Evolutionary conservation across 2,329 filamentous ascomycete genomes (phyloP), one percentile per base, ranked within the genome.

Genomic region (Penicillium sp.): DNA sequence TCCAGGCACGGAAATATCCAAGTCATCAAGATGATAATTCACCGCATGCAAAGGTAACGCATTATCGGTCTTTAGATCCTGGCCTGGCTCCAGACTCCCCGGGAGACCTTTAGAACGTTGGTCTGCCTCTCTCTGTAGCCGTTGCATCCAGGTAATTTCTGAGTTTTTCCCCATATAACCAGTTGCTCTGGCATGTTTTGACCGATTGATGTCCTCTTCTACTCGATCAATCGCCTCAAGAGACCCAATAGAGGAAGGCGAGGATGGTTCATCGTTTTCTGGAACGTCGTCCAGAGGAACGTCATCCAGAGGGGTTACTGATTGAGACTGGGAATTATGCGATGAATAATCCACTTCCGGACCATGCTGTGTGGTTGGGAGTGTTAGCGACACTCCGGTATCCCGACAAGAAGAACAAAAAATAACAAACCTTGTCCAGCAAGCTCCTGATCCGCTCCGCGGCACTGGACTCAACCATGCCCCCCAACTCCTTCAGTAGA

Each of bases 151-250:
- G 15, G 72, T 78, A 15, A 78, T 63, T 53, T 79, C 76, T 0
- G 77, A 79, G 40, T 77, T 78, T 57, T 79, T 79, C 4, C 77
- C 77, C 68, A 77, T 75, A 58, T 74, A 79, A 1, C 76, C 75
- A 1, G 74, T 78, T 8, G 72, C 70, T 52, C 74, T 64, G 2
- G 72, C 67, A 40, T 68, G 60, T 59, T 73, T 70, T 52, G 61
- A 70, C 44, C 73, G 70, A 21, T 76, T 76, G 47, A 78, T 64
- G 45, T 79, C 77, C 60, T 79, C 76, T 47, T 78, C 73, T 15
- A 78, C 74, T n/a, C 74, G 70, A 59, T 79, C 77, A 23, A 78
- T 74, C 5, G 75, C 75, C 39, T 78, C 76, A 31, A 77, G 70
- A 1, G 77, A 79, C 7, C 77, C 77, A 45, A 74, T 72, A 7